Evolutionary conservation across 352 stramenopile species (phyloP), one percentile per base, ranked within the genome.

Genomic region (Pythium periplocum): DNA sequence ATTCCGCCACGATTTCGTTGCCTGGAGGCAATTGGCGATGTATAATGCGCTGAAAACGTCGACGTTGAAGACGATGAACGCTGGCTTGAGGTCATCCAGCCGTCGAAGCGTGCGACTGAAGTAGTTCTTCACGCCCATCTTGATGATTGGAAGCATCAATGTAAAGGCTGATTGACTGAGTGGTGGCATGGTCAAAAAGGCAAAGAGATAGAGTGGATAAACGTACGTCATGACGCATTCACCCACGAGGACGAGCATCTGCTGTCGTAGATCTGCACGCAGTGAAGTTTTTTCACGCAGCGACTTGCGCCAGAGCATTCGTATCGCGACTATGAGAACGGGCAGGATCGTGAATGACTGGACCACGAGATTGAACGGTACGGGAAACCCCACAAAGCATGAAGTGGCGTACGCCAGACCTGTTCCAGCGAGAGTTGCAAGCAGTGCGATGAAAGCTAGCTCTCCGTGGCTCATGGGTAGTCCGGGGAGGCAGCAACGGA

Each of bases 51-150:
- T 11, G 43, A 48, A 48, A n/a, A 48, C 6, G 17, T 48, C 43
- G 43, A n/a, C 43, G 17, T 48, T 48, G 43, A 48, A 48, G 43
- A 48, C 43, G 43, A 48, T 48, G 17, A 48, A 31, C 10, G 43
- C 17, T 6, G 43, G 43, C 26, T 48, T 48, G 9, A 30, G 9
- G 17, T 48, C 43, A 48, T 48, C 43, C 17, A 30, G 43, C 8
- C 8, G 43, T 7, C 26, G 17, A n/a, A 48, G 9, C 8, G 26
- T 32, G 10, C 17, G 43, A 48, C 17, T 11, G 9, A 30, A 11
- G 17, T 31, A 48, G 43, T 48, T 48, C 10, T 48, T 48, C 8
- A 48, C 6, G 43, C 9, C 26, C 8, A 48, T 9, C 17, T 48
- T 48, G 43, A 48, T 11, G 17, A 48, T 30, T 31, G 43, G 43